phyloP scores from a whole-genome alignment of 2,329 filamentous ascomycete genomes.

The Neocatenulostroma microsporum region DNA sequence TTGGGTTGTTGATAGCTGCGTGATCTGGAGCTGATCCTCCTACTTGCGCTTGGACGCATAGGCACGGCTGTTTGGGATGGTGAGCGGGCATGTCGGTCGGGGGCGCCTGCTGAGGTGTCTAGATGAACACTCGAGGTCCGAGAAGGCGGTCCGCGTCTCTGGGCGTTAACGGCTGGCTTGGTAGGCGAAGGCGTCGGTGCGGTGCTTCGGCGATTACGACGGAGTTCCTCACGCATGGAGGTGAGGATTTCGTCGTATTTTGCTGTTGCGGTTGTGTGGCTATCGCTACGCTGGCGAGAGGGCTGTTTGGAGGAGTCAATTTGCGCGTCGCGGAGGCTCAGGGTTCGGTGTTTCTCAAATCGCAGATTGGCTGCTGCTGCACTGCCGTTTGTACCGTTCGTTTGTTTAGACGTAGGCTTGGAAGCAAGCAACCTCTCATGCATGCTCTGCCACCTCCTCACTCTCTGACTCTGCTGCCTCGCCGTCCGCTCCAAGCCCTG shows the following conservation, averaged over 20 bases:
- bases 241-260: constrained; percentile 29
- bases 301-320: constrained; percentile 9
- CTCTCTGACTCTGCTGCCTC: constrained; percentile 55
- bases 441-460: constrained; percentile 69
- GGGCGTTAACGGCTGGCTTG: constrained; percentile 5
- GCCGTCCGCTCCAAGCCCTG: constrained; percentile 65
- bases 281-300: constrained; percentile 9
- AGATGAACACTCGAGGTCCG: constrained; percentile 13
- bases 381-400: not conserved
- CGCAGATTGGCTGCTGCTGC: constrained; percentile 5
- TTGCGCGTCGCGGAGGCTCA: constrained; percentile 21
- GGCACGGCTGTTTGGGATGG: constrained; percentile 23
- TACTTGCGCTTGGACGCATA: constrained; percentile 19
- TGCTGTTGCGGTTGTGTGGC: constrained; percentile 10
- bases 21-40: constrained; percentile 22
- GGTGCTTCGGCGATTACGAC: constrained; percentile 13
- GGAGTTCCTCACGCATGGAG: constrained; percentile 28
- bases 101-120: constrained; percentile 12
- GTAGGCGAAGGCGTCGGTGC: not conserved
- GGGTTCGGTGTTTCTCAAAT: constrained; percentile 25
- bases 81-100: constrained; percentile 16
- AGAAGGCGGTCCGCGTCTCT: not conserved
- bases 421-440: constrained; percentile 32
- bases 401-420: constrained; percentile 7
- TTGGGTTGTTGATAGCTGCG: constrained; percentile 22